These are phyloP conservation scores for Prunus mongolica DNA, from an alignment of 306 rosid genomes.

Conservation along the genomic window DNA sequence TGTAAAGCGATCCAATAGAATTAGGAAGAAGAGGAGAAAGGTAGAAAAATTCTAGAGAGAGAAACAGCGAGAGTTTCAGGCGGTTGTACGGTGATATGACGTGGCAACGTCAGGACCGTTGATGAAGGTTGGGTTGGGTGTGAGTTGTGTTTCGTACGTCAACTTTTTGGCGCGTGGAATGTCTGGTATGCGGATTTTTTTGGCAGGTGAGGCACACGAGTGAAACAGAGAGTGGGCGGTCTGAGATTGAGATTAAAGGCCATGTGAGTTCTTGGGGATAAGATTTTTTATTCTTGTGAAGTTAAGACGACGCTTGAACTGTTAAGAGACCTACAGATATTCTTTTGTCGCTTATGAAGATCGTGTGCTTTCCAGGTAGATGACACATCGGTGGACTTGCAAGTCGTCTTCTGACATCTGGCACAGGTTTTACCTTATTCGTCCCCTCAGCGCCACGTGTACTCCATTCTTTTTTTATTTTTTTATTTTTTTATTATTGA, in stretches of 20 bases:
- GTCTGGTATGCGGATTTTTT: background rate
- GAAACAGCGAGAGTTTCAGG: background rate
- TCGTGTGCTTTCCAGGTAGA: background rate
- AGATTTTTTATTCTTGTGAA: background rate
- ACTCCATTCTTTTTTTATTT: background rate
- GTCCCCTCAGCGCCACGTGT: too few relatives aligned
- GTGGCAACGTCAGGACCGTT: conserved; percentile 36
- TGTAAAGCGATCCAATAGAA: background rate
- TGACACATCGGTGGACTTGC: background rate
- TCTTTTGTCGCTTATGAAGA: background rate
- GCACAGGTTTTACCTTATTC: background rate
- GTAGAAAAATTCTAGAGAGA: background rate
- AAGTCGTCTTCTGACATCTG: background rate
- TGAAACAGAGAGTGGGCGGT: background rate
- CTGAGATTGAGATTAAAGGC: background rate
- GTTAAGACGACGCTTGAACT: background rate
- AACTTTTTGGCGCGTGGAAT: background rate
- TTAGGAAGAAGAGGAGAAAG: background rate
- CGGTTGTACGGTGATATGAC: conserved; percentile 12
- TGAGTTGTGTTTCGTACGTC: background rate
- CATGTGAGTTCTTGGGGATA: background rate
- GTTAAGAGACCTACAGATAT: background rate
- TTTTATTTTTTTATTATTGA: background rate
- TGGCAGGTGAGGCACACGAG: background rate
- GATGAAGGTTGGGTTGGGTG: background rate